Percentiles rank a stretch among this genome's conserved stretches.
Conservation (phyloP, 2,329 filamentous ascomycete genomes). For the Colletotrichum kahawae region DNA sequence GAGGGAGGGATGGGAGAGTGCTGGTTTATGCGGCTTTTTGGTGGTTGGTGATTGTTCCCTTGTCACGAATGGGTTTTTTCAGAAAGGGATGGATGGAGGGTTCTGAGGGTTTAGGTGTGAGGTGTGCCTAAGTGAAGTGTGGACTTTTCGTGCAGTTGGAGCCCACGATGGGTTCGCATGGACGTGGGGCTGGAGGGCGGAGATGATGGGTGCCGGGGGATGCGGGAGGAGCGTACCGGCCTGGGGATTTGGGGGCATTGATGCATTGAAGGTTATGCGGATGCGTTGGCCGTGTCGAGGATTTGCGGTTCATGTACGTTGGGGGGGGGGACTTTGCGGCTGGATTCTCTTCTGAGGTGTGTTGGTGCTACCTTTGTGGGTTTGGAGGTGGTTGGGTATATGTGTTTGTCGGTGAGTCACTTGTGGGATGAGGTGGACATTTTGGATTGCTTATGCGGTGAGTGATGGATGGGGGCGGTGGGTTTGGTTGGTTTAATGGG, state of each 20-base stretch:
- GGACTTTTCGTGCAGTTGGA: not conserved
- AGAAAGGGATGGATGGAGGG: no score
- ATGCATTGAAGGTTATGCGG: not conserved
- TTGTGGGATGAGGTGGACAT: not conserved
- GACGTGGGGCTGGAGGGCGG: not conserved
- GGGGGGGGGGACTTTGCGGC: not conserved
- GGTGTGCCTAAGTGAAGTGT: not conserved
- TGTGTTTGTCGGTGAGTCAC: not conserved
- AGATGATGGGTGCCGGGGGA: not conserved
- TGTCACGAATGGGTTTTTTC: not conserved
- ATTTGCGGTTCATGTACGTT: not conserved
- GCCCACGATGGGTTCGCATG: not conserved
- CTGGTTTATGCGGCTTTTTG: not conserved
- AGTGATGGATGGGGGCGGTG: not conserved
- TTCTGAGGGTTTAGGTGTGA: not conserved
- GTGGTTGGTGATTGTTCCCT: not conserved
- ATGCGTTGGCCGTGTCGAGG: not conserved
- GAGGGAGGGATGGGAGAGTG: not conserved
- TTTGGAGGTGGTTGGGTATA: not conserved
- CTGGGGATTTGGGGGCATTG: not conserved
- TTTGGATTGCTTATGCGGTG: not conserved
- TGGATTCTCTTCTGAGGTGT: not conserved
- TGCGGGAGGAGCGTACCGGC: not conserved
- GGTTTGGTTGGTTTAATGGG: not conserved
- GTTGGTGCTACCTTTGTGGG: not conserved